Evolutionary conservation across 164 flowering plant genomes (phyloP).

Genomic region (Piper longum): DNA sequence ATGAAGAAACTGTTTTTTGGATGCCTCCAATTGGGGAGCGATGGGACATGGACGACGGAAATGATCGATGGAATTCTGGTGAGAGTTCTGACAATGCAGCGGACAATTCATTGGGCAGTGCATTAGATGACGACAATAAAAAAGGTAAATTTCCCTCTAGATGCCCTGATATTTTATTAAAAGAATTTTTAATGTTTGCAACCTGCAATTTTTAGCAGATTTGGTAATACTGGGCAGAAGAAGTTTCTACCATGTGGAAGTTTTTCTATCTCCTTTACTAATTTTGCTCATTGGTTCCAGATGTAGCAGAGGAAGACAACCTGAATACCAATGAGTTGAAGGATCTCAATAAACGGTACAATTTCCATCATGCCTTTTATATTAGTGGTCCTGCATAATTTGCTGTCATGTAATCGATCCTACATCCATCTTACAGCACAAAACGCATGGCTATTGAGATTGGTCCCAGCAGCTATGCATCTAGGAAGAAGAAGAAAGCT

Average conservation of each 20-base stretch:
- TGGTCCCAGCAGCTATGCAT: conserved; percentile 71
- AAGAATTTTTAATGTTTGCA: too few relatives aligned
- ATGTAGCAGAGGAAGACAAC: too few relatives aligned
- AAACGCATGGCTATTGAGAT: conserved; percentile 66
- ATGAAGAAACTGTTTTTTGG: conserved; percentile 69
- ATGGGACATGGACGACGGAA: conserved; percentile 83
- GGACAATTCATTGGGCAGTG: conserved; percentile 21
- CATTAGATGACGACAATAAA: conserved; percentile 11
- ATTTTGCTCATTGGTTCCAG: too few relatives aligned
- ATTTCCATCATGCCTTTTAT: too few relatives aligned
- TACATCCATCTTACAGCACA: conserved; percentile 29
- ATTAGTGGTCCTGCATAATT: neutral
- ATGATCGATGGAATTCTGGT: conserved; percentile 72
- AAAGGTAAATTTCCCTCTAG: too few relatives aligned
- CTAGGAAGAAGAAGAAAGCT: conserved; percentile 55
- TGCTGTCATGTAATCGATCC: neutral
- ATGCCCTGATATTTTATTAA: too few relatives aligned
- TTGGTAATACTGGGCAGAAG: too few relatives aligned
- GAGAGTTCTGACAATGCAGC: conserved; percentile 33
- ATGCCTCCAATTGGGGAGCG: conserved; percentile 71
- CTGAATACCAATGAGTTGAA: too few relatives aligned
- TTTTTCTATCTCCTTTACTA: too few relatives aligned
- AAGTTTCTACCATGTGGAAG: too few relatives aligned
- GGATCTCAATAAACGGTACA: neutral
- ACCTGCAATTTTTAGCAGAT: too few relatives aligned